Evolutionary conservation across 371 early-diverging fungal genomes (phyloP).

Genomic region (Capniomyces stellatus): DNA sequence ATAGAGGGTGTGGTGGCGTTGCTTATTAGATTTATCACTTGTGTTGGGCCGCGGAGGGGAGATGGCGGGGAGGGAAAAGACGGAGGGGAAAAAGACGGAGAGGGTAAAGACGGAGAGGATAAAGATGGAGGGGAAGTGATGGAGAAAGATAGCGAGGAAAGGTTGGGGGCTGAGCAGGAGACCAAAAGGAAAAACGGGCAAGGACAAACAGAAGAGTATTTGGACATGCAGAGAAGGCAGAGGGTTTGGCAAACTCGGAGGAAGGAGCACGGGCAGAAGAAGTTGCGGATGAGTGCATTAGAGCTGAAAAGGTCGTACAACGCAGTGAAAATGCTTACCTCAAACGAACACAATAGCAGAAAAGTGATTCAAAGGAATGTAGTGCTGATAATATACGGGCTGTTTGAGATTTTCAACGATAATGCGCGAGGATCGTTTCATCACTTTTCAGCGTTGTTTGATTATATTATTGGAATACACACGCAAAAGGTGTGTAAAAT

Average conservation of each 20-base stretch:
- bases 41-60: background rate
- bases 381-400: conserved; percentile 14
- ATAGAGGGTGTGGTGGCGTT: conserved; percentile 24
- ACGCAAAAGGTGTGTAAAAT: conserved; percentile 15
- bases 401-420: conserved; percentile 21
- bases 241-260: background rate
- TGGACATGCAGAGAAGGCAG: too few relatives aligned
- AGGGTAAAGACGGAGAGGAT: background rate
- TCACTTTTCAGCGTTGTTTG: conserved; percentile 16
- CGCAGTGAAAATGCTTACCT: conserved; percentile 17
- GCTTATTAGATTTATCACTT: conserved; percentile 21
- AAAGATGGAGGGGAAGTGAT: conserved; percentile 4
- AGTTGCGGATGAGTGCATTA: background rate
- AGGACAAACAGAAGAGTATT: too few relatives aligned
- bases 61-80: background rate
- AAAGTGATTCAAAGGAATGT: conserved; percentile 18
- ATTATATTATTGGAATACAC: conserved; percentile 14
- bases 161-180: too few relatives aligned
- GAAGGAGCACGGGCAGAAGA: background rate
- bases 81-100: background rate
- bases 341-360: conserved; percentile 10
- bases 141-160: too few relatives aligned
- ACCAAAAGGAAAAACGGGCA: too few relatives aligned
- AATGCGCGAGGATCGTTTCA: conserved; percentile 23
- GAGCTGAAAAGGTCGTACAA: conserved; percentile 13